Evolutionary conservation across 208 protist species (phyloP).

Genomic region (Kentomonas sorsogonicus): DNA sequence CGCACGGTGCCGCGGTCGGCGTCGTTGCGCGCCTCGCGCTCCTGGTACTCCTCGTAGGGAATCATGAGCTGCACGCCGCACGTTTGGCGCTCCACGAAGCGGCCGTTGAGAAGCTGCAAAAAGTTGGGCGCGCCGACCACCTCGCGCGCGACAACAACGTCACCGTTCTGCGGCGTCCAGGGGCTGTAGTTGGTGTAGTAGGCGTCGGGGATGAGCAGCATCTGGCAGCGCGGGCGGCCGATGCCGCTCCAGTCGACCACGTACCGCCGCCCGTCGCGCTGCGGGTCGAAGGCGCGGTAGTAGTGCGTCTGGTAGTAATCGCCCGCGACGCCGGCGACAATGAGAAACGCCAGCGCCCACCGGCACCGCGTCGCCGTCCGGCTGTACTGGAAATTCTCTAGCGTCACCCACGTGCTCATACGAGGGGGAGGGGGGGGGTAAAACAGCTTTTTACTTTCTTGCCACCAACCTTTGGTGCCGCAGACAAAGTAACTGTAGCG

Average conservation of each 20-base stretch:
- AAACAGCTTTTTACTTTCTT: too few relatives aligned
- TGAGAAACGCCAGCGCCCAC: conserved; percentile 50
- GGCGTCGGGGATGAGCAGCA: conserved; percentile 74
- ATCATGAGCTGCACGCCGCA: conserved; percentile 65
- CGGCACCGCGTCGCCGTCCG: conserved; percentile 52
- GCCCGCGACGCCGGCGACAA: conserved; percentile 49
- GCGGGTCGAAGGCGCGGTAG: conserved; percentile 66
- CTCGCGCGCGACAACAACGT: conserved; percentile 69
- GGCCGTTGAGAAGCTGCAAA: conserved; percentile 75
- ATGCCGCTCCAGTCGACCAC: conserved; percentile 80
- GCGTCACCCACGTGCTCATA: conserved; percentile 82
- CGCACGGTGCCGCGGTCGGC: conserved; percentile 9
- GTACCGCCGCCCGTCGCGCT: conserved; percentile 51
- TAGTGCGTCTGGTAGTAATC: conserved; percentile 86
- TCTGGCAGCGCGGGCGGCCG: conserved; percentile 52
- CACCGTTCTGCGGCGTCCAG: conserved; percentile 80
- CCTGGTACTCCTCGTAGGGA: conserved; percentile 49
- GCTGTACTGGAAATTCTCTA: conserved; percentile 66
- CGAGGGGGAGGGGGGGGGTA: too few relatives aligned
- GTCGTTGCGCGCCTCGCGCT: conserved; percentile 14
- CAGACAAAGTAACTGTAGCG: too few relatives aligned
- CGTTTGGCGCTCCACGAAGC: conserved; percentile 76
- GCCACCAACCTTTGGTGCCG: too few relatives aligned
- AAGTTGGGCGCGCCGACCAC: conserved; percentile 61
- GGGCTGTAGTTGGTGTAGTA: conserved; percentile 81